Evolutionary conservation across 352 stramenopile genomes (phyloP).

Genomic region (Phytopythium ostracodes): DNA sequence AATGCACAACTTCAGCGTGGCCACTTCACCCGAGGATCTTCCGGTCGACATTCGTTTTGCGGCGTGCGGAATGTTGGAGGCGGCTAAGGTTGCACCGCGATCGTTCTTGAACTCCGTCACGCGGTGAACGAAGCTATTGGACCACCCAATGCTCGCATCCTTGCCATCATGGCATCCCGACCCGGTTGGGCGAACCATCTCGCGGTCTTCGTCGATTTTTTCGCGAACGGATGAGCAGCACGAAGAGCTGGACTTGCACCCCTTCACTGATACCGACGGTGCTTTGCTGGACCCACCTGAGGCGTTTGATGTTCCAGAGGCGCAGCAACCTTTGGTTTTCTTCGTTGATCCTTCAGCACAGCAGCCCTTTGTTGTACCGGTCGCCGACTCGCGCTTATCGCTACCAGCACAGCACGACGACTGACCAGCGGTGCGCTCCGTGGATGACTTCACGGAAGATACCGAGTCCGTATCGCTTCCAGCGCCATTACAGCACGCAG

Average conservation of each 20-base stretch:
- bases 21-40: slow-evolving; percentile 13
- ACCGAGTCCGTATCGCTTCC: slow-evolving; percentile 1
- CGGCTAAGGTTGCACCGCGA: slow-evolving; percentile 18
- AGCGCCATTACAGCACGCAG: background rate
- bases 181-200: slow-evolving; percentile 3
- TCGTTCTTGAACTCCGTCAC: slow-evolving; percentile 34
- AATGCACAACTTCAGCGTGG: slow-evolving; percentile 53
- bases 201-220: slow-evolving; percentile 2
- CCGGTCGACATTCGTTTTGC: slow-evolving; percentile 16
- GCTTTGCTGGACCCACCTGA: background rate
- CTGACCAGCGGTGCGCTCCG: background rate
- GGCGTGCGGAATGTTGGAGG: background rate
- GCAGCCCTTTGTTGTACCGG: background rate
- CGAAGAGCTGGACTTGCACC: slow-evolving; percentile 1
- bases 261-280: background rate
- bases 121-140: slow-evolving; percentile 36
- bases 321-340: background rate
- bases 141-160: slow-evolving; percentile 5
- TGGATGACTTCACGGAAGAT: background rate
- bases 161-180: background rate
- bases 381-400: background rate
- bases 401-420: slow-evolving; percentile 1
- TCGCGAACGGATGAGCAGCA: slow-evolving; percentile 8
- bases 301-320: background rate
- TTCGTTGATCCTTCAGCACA: background rate